phyloP scores from a whole-genome alignment of 1,139 yeast genomes.

The Groenewaldozyma auringiensis region DNA sequence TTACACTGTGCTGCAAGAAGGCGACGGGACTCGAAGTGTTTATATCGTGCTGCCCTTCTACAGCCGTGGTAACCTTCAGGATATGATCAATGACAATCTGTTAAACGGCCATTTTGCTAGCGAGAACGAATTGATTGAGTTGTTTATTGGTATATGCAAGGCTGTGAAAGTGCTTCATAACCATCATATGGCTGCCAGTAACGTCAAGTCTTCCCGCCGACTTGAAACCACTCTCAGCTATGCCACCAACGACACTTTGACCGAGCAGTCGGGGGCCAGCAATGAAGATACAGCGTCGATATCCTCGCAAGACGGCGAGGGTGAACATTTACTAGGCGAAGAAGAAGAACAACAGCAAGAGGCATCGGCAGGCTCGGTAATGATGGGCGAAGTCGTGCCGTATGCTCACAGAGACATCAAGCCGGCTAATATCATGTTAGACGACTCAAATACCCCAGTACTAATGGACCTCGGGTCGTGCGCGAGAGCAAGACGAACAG shows the following conservation, averaged over 20 bases:
- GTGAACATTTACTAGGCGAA: slow-evolving; percentile 16
- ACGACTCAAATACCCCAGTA: slow-evolving; percentile 64
- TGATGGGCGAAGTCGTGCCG: slow-evolving; percentile 50
- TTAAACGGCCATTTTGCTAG: slow-evolving; percentile 47
- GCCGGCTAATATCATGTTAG: slow-evolving; percentile 82
- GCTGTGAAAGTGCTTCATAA: slow-evolving; percentile 74
- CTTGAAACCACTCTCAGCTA: neutral
- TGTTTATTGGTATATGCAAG: slow-evolving; percentile 62
- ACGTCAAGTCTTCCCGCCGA: neutral
- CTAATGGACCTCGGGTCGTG: slow-evolving; percentile 82
- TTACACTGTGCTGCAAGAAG: slow-evolving; percentile 61
- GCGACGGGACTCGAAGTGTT: slow-evolving; percentile 72
- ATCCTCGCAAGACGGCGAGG: slow-evolving; percentile 10
- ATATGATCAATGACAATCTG: slow-evolving; percentile 56
- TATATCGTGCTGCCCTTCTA: slow-evolving; percentile 75
- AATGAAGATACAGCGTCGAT: slow-evolving; percentile 13
- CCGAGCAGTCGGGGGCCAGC: neutral
- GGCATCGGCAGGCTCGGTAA: slow-evolving; percentile 32
- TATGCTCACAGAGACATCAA: slow-evolving; percentile 83
- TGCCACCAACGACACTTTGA: neutral
- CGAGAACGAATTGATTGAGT: slow-evolving; percentile 53
- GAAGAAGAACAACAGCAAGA: slow-evolving; percentile 20
- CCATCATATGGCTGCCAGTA: slow-evolving; percentile 27
- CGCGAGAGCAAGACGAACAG: slow-evolving; percentile 49
- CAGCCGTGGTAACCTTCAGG: slow-evolving; percentile 67